Conservation (phyloP, 2,329 filamentous ascomycete species). For the Stagonosporopsis chrysanthemi region DNA sequence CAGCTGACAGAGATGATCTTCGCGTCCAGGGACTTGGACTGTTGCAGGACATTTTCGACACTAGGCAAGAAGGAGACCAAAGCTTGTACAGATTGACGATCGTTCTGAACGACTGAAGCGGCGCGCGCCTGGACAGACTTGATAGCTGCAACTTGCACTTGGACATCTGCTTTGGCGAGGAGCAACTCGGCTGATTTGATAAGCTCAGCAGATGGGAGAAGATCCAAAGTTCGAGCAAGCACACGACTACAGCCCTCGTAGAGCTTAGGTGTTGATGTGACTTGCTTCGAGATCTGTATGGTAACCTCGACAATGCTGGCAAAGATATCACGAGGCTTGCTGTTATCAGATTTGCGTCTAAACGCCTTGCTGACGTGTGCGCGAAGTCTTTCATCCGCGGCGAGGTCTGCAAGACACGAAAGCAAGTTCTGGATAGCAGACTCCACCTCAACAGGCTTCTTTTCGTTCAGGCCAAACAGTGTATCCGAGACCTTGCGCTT, state of each 20-base stretch:
- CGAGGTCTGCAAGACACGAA: conserved; percentile 49
- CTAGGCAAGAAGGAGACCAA: conserved; percentile 81
- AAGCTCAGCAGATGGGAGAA: conserved; percentile 87
- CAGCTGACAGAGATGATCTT: conserved; percentile 88
- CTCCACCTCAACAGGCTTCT: conserved; percentile 48
- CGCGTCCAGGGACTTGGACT: conserved; percentile 74
- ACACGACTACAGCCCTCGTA: conserved; percentile 66
- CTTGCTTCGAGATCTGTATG: conserved; percentile 67
- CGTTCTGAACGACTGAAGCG: conserved; percentile 73
- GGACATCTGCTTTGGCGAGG: conserved; percentile 76
- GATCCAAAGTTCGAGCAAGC: conserved; percentile 79
- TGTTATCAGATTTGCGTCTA: conserved; percentile 35
- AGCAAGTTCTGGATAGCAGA: conserved; percentile 50
- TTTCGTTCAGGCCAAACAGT: conserved; percentile 70
- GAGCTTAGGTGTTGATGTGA: conserved; percentile 56
- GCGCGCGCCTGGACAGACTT: conserved; percentile 78
- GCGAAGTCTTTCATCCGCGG: conserved; percentile 43
- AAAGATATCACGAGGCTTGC: conserved; percentile 42
- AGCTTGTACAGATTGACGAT: conserved; percentile 71
- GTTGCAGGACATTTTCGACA: conserved; percentile 77
- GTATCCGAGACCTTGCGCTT: conserved; percentile 76
- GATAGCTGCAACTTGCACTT: conserved; percentile 77
- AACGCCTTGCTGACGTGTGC: conserved; percentile 44
- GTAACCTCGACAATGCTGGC: conserved; percentile 51
- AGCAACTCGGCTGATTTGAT: conserved; percentile 86